Evolutionary conservation across 352 stramenopile species (phyloP).

Genomic region (Pythium sukuiense): DNA sequence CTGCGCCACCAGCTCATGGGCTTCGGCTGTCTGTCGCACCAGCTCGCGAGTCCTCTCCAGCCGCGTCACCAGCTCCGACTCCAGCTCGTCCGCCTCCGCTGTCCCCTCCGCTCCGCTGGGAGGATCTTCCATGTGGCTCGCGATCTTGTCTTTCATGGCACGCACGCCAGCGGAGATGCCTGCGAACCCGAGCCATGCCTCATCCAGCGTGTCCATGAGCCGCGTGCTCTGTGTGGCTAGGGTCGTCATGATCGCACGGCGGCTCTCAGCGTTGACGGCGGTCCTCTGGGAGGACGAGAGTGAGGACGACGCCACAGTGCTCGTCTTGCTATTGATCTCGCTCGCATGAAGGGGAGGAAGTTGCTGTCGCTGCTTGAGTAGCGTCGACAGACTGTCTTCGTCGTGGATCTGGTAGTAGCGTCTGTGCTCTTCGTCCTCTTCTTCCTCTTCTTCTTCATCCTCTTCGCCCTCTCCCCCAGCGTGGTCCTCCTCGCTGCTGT

Average conservation of each 20-base stretch:
- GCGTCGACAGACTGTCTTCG: slow-evolving; percentile 33
- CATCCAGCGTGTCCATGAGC: slow-evolving; percentile 33
- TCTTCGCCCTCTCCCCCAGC: slow-evolving; percentile 3
- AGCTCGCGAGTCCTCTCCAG: slow-evolving; percentile 31
- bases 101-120: slow-evolving; percentile 4
- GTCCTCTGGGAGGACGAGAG: not conserved
- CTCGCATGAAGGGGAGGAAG: not conserved
- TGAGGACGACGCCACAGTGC: too few species aligned
- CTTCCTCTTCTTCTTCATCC: slow-evolving; percentile 6
- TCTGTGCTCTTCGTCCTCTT: slow-evolving; percentile 5
- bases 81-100: slow-evolving; percentile 1
- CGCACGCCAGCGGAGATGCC: slow-evolving; percentile 32
- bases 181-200: slow-evolving; percentile 39
- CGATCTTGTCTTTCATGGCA: slow-evolving; percentile 22
- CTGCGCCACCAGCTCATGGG: slow-evolving; percentile 31
- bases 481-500: not conserved
- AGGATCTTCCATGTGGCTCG: slow-evolving; percentile 7
- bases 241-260: not conserved
- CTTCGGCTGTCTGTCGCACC: slow-evolving; percentile 29
- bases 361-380: slow-evolving; percentile 26
- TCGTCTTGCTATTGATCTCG: not conserved
- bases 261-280: not conserved
- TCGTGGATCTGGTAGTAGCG: slow-evolving; percentile 2
- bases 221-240: slow-evolving; percentile 26
- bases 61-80: slow-evolving; percentile 25